Conservation (phyloP, 331 rosid genomes). For the Dryas integrifolia region DNA sequence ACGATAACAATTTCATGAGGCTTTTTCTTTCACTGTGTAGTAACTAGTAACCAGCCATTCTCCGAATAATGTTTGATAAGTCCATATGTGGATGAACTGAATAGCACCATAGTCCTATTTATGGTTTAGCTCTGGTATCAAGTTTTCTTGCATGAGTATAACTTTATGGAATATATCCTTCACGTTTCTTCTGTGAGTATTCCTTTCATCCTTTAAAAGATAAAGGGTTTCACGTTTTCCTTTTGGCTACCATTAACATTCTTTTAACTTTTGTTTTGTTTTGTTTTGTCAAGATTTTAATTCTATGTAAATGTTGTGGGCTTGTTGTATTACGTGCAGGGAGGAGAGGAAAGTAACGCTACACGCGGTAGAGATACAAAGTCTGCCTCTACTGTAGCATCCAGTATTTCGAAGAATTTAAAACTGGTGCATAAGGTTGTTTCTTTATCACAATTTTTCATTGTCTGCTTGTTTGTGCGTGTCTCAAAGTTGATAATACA, state of each 20-base stretch:
- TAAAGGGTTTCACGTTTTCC: not conserved
- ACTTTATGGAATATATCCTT: not conserved
- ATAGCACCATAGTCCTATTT: not conserved
- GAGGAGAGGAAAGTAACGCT: slow-evolving; percentile 11
- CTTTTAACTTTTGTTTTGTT: not conserved
- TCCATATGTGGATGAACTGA: slow-evolving; percentile 1
- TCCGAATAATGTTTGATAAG: not conserved
- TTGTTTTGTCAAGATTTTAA: not conserved
- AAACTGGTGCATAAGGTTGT: slow-evolving; percentile 25
- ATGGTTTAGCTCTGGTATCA: too few species aligned
- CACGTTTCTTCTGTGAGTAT: not conserved
- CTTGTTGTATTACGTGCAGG: slow-evolving; percentile 21
- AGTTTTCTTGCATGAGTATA: not conserved
- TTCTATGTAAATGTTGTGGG: not conserved
- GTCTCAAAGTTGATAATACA: not conserved
- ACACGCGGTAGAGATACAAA: slow-evolving; percentile 6
- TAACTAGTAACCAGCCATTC: not conserved
- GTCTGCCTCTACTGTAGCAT: slow-evolving; percentile 1
- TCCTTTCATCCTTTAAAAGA: not conserved
- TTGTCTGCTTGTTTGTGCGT: not conserved
- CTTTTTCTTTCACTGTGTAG: not conserved
- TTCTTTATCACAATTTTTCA: slow-evolving; percentile 9
- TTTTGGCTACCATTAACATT: not conserved
- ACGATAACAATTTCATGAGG: not conserved
- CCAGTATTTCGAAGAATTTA: slow-evolving; percentile 9